Conservation (phyloP, 371 early-diverging fungal species). For the Mortierella polycephala region DNA sequence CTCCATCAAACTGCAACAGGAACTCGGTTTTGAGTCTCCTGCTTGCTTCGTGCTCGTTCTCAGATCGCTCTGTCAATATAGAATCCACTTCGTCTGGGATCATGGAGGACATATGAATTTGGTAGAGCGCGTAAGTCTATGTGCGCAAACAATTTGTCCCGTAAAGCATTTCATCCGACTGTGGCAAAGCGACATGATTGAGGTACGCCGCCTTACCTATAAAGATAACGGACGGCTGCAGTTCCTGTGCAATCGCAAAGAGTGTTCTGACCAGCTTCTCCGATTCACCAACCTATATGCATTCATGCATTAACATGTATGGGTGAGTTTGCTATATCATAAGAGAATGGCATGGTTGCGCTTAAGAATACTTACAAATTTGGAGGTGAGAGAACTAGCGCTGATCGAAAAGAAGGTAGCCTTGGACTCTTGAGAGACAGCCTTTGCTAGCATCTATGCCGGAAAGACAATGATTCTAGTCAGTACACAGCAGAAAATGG, state of each 20-base stretch:
- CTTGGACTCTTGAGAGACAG: slow-evolving; percentile 76
- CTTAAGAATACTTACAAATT: slow-evolving; percentile 60
- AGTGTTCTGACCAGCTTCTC: slow-evolving; percentile 75
- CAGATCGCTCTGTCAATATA: slow-evolving; percentile 75
- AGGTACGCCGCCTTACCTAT: slow-evolving; percentile 55
- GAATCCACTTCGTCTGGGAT: slow-evolving; percentile 72
- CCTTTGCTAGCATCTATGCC: slow-evolving; percentile 63
- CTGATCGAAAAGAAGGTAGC: slow-evolving; percentile 85
- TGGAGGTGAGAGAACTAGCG: slow-evolving; percentile 84
- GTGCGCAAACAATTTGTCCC: too few species aligned
- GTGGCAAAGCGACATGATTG: too few species aligned
- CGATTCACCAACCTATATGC: slow-evolving; percentile 63
- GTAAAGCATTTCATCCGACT: too few species aligned
- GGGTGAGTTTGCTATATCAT: not conserved
- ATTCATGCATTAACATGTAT: too few species aligned
- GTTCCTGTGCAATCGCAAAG: slow-evolving; percentile 71
- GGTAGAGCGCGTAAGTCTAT: too few species aligned
- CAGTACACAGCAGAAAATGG: not conserved
- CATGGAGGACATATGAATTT: too few species aligned
- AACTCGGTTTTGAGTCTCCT: slow-evolving; percentile 88
- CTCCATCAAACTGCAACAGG: slow-evolving; percentile 82
- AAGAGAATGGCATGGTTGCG: not conserved
- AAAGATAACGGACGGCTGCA: slow-evolving; percentile 77
- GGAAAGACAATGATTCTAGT: not conserved
- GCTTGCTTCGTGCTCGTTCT: slow-evolving; percentile 82